phyloP scores from a whole-genome alignment of 768 basidiomycete genomes.

The Mycena haematopus region DNA sequence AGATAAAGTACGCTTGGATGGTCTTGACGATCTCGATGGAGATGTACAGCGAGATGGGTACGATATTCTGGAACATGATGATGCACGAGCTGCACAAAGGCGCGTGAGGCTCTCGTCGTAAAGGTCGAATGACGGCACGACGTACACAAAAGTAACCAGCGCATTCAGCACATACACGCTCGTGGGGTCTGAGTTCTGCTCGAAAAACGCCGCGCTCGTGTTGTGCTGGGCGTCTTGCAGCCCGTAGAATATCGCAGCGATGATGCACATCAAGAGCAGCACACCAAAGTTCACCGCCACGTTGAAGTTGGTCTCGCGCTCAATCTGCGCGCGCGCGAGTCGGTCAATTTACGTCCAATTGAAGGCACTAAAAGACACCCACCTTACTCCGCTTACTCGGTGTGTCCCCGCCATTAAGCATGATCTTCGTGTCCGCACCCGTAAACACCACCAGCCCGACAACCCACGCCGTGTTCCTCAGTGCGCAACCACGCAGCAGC shows the following conservation, averaged over 20 bases:
- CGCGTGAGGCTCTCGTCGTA: neutral
- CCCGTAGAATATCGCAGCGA: conserved; percentile 80
- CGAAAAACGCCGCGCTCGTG: conserved; percentile 79
- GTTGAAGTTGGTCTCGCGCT: conserved; percentile 98
- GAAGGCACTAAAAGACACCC: neutral
- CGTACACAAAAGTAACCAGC: conserved; percentile 90
- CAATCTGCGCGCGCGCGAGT: conserved; percentile 58
- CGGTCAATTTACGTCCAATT: no score
- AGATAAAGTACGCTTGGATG: conserved; percentile 96
- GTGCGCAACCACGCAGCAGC: conserved; percentile 86
- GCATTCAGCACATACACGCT: conserved; percentile 70
- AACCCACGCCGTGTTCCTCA: conserved; percentile 92
- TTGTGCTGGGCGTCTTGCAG: conserved; percentile 61
- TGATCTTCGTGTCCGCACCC: conserved; percentile 91
- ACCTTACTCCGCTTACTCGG: conserved; percentile 92
- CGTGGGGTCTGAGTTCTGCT: conserved; percentile 68
- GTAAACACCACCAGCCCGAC: conserved; percentile 95
- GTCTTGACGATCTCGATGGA: conserved; percentile 99
- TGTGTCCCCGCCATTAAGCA: conserved; percentile 90
- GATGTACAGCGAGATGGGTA: conserved; percentile 95
- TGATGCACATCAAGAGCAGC: conserved; percentile 75
- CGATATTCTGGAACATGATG: conserved; percentile 97
- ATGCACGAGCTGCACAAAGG: conserved; percentile 73
- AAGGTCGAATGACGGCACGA: conserved; percentile 29
- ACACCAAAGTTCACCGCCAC: conserved; percentile 92